Conservation (phyloP, 257 asterid genomes). For the Przewalskia tangutica region DNA sequence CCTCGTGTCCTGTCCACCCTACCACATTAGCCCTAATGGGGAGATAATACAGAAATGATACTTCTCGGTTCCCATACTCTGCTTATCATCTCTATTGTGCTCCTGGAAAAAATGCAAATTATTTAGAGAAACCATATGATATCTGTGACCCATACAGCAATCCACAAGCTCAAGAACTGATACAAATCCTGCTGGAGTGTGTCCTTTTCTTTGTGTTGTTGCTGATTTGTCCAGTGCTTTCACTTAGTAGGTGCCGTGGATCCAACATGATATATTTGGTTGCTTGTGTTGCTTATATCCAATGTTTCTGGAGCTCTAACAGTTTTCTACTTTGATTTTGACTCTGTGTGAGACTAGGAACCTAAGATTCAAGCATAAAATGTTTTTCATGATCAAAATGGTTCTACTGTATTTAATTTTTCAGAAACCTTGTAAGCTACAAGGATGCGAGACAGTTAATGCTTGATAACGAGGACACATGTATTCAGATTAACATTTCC, state of each 20-base stretch:
- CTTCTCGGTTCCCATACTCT: constrained; percentile 60
- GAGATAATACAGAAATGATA: constrained; percentile 48
- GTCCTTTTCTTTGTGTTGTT: background rate
- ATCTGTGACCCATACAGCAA: constrained; percentile 87
- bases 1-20: constrained; percentile 73
- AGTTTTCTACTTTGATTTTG: background rate
- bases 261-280: background rate
- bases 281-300: background rate
- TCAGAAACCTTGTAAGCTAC: background rate
- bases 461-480: background rate
- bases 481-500: background rate
- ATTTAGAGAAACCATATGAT: constrained; percentile 57
- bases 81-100: constrained; percentile 84
- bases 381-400: background rate
- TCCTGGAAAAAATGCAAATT: constrained; percentile 71
- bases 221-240: background rate
- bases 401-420: background rate
- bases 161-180: constrained; percentile 83
- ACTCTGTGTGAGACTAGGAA: background rate
- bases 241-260: background rate
- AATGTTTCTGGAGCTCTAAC: background rate
- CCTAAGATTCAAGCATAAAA: background rate
- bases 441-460: background rate
- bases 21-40: constrained; percentile 53
- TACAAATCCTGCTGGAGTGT: constrained; percentile 58